Base-by-base conservation (phyloP, 2,329 filamentous ascomycete genomes). In the Pseudopyrenochaeta lycopersici region DNA sequence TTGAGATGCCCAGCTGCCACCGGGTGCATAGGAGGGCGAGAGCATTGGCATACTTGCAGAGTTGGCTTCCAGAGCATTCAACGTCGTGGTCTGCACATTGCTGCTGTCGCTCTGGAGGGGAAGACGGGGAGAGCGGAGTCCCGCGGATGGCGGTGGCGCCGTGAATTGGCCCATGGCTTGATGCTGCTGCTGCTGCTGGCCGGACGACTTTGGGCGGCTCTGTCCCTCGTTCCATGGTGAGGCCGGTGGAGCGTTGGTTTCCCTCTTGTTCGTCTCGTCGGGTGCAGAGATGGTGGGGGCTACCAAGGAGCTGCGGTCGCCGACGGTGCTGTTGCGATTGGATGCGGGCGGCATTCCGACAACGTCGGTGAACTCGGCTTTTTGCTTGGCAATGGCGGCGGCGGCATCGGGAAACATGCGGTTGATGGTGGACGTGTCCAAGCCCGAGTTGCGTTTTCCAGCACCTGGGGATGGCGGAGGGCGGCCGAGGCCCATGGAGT, bases 341-440 rank as follows among this genome's bases (percentile, higher is more conserved):
- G 95, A 97, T 1, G 91, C 87, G 3, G 93, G 92, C 18, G 89
- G 88, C 61, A 93, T 92, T 54, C 94, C 95, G 3, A 93, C 97
- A 74, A 96, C 91, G 76, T 97, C 93, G 15, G 93, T 96, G 73
- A 96, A 98, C 75, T 97, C 96, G 53, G 93, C 94, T 81, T 97
- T 97, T 77, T 99, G 94, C 56, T 95, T 96, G 21, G 94, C 94
- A 75, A 99, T 98, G n/a, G 95, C 95, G 36, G 94, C 94, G 12
- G 95, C 95, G 39, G 95, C 95, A 80, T 99, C 95, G 6, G 95
- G 95, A 76, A 99, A 99, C 95, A 99, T 98, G 68, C 92, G 92
- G 77, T 97, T 97, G 78, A 99, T 97, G 20, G 92, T 96, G 29
- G 89, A 92, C 4, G 91, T 85, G 73, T 98, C 94, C 51, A 99